phyloP scores from a whole-genome alignment of 305 asterid species.

The Stenogyne calaminthoides region DNA sequence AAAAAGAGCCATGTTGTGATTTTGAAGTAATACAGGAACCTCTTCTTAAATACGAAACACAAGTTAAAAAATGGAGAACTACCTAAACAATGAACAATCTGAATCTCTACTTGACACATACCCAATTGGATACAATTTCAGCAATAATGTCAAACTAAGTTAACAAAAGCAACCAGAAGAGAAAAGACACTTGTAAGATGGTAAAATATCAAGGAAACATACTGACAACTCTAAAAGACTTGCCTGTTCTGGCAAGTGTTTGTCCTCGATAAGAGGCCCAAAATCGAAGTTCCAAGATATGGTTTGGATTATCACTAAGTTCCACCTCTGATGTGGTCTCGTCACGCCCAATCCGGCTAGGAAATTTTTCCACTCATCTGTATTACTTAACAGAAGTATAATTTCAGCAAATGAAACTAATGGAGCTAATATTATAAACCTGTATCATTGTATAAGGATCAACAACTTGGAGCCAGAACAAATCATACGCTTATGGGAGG shows the following conservation, averaged over 20 bases:
- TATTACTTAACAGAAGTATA: slow-evolving; percentile 18
- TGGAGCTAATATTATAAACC: neutral
- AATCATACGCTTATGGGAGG: neutral
- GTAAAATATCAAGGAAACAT: neutral
- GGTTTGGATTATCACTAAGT: slow-evolving; percentile 74
- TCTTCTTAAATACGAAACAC: slow-evolving; percentile 20
- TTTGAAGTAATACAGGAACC: neutral
- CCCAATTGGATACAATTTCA: slow-evolving; percentile 15
- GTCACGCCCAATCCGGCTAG: slow-evolving; percentile 92
- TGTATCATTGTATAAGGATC: neutral
- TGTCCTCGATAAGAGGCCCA: slow-evolving; percentile 99
- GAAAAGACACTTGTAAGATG: slow-evolving; percentile 2
- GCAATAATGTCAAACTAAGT: slow-evolving; percentile 9
- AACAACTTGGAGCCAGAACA: neutral
- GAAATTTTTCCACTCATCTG: slow-evolving; percentile 97
- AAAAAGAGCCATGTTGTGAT: neutral
- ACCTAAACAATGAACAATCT: slow-evolving; percentile 1
- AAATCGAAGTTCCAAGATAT: slow-evolving; percentile 89
- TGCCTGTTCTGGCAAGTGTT: slow-evolving; percentile 93
- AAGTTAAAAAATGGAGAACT: slow-evolving; percentile 18
- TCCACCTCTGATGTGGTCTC: slow-evolving; percentile 75
- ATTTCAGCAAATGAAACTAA: slow-evolving; percentile 22
- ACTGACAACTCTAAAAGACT: slow-evolving; percentile 27
- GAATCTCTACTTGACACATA: neutral
- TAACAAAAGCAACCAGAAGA: slow-evolving; percentile 5